These are phyloP conservation scores for Lodderomyces pseudojiufengensis DNA, from an alignment of 1,139 yeast species.

Conservation along the genomic window DNA sequence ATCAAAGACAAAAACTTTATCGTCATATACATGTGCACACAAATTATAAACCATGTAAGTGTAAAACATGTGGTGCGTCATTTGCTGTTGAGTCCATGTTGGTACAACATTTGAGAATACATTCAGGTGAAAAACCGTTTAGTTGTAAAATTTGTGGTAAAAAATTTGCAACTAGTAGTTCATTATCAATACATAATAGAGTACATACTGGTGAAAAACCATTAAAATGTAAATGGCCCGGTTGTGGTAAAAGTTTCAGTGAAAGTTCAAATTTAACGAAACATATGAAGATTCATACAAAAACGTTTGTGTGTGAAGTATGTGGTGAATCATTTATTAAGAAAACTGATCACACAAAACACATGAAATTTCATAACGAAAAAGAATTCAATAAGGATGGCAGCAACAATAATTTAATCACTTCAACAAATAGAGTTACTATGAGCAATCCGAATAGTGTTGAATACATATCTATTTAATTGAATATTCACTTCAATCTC, in stretches of 20 bases:
- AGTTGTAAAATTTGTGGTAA: slow-evolving; percentile 47
- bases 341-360: slow-evolving; percentile 38
- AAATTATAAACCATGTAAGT: slow-evolving; percentile 70
- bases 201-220: slow-evolving; percentile 73
- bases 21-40: slow-evolving; percentile 91
- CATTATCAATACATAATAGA: slow-evolving; percentile 51
- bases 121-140: slow-evolving; percentile 77
- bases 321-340: slow-evolving; percentile 53
- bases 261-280: slow-evolving; percentile 87
- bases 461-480: too few relatives aligned
- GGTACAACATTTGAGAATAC: slow-evolving; percentile 74
- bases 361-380: slow-evolving; percentile 26
- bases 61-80: slow-evolving; percentile 61
- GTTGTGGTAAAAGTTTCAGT: slow-evolving; percentile 81
- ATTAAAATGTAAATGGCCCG: slow-evolving; percentile 68
- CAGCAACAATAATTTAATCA: neutral
- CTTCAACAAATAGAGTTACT: too few relatives aligned
- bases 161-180: slow-evolving; percentile 50
- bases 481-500: neutral
- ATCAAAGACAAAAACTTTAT: slow-evolving; percentile 79
- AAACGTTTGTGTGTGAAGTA: slow-evolving; percentile 45
- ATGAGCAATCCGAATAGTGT: too few relatives aligned
- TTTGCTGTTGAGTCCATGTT: slow-evolving; percentile 70
- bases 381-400: neutral
- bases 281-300: slow-evolving; percentile 70